Evolutionary conservation across 352 stramenopile species (phyloP).

Genomic region (Globisporangium solare): DNA sequence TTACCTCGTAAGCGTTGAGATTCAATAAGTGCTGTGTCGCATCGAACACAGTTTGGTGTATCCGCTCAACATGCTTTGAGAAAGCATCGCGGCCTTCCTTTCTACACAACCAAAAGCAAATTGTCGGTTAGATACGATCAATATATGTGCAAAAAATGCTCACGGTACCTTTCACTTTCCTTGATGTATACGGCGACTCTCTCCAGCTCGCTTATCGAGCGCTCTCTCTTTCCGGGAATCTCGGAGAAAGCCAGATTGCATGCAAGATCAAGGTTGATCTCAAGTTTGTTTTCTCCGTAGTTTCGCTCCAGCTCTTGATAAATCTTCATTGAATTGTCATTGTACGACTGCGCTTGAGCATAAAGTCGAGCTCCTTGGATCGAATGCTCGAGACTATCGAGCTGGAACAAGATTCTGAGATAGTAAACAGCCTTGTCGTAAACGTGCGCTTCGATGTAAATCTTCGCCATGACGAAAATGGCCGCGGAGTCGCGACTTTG

Average conservation of each 20-base stretch:
- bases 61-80: constrained; percentile 11
- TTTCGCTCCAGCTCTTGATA: constrained; percentile 60
- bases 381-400: constrained; percentile 37
- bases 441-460: constrained; percentile 40
- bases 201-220: constrained; percentile 44
- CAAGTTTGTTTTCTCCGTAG: constrained; percentile 45
- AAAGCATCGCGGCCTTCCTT: constrained; percentile 7
- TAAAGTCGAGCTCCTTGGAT: constrained; percentile 43
- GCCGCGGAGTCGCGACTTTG: constrained; percentile 24
- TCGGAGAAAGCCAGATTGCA: constrained; percentile 41
- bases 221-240: constrained; percentile 15
- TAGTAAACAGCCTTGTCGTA: constrained; percentile 44
- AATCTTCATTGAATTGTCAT: constrained; percentile 45
- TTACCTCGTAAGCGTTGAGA: constrained; percentile 35
- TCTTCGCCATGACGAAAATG: constrained; percentile 49
- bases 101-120: constrained; percentile 5
- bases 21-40: constrained; percentile 36
- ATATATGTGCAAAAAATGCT: neutral
- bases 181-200: constrained; percentile 23
- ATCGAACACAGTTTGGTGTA: constrained; percentile 46
- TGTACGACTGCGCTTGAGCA: constrained; percentile 38
- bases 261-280: constrained; percentile 67
- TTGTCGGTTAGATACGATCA: neutral
- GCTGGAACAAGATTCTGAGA: constrained; percentile 49
- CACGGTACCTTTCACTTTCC: constrained; percentile 22